Percentiles rank a stretch among this genome's conserved stretches.
These are phyloP conservation scores for Candida tropicalis DNA, from an alignment of 1,139 yeast genomes.

Conservation along the genomic window DNA sequence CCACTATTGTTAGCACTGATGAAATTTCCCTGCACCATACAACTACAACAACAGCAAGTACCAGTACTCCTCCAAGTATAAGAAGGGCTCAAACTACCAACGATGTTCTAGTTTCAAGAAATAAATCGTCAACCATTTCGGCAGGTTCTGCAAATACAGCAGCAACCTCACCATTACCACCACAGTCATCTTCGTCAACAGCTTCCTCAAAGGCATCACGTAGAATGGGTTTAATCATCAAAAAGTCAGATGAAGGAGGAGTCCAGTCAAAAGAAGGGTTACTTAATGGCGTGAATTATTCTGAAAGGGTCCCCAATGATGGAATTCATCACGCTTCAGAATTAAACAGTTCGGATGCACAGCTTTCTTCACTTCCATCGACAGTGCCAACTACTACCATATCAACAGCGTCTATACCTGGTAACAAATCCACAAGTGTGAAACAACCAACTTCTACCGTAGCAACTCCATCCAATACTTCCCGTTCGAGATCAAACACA, in stretches of 20 bases:
- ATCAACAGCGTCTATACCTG: slow-evolving; percentile 12
- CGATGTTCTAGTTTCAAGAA: slow-evolving; percentile 9
- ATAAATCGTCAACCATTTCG: slow-evolving; percentile 1
- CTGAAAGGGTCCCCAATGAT: not conserved
- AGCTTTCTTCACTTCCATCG: slow-evolving; percentile 20
- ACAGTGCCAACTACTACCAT: slow-evolving; percentile 12
- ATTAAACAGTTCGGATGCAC: slow-evolving; percentile 4
- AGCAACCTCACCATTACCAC: slow-evolving; percentile 49
- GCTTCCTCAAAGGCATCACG: slow-evolving; percentile 62
- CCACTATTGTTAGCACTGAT: not conserved
- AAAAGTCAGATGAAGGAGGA: slow-evolving; percentile 34
- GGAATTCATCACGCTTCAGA: not conserved
- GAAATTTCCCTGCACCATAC: slow-evolving; percentile 9
- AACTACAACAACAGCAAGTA: too few relatives aligned
- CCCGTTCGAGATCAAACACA: slow-evolving; percentile 44
- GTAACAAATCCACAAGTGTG: slow-evolving; percentile 4
- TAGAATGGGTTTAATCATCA: slow-evolving; percentile 70
- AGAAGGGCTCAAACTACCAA: slow-evolving; percentile 52
- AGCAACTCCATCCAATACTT: slow-evolving; percentile 18
- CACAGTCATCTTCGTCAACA: slow-evolving; percentile 51
- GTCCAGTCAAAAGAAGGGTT: not conserved
- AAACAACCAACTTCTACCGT: slow-evolving; percentile 10
- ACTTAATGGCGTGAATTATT: not conserved
- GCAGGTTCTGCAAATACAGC: not conserved
- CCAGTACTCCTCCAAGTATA: slow-evolving; percentile 24